Evolutionary conservation across 108 stramenopile species (phyloP).

Genomic region (Pseudonitzschia delicatissima): DNA sequence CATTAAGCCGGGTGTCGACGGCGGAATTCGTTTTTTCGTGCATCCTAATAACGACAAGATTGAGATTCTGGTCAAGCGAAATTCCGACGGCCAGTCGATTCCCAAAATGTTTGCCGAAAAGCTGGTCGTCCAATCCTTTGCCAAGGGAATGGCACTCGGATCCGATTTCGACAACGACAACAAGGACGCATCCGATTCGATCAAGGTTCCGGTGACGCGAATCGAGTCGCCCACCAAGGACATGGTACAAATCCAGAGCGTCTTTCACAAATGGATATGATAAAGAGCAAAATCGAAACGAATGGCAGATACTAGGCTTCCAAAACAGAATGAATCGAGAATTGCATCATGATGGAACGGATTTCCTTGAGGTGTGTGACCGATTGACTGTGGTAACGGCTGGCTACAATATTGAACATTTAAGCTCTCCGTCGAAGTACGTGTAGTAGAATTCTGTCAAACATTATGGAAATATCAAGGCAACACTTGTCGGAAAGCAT

Average conservation of each 20-base stretch:
- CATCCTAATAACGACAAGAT: conserved; percentile 24
- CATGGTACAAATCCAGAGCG: conserved; percentile 34
- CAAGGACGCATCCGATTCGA: conserved; percentile 3
- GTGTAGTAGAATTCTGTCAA: too few species aligned
- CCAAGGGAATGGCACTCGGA: conserved; percentile 40
- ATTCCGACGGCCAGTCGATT: conserved; percentile 62
- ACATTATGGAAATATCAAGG: too few species aligned
- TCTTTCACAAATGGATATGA: conserved; percentile 76
- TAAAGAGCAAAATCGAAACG: too few species aligned
- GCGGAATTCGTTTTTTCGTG: conserved; percentile 66
- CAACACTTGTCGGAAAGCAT: too few species aligned
- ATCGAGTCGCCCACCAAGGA: conserved; percentile 23
- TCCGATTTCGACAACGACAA: conserved; percentile 18
- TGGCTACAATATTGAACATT: too few species aligned
- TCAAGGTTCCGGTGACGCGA: neutral
- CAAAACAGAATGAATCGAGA: too few species aligned
- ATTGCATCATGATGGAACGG: too few species aligned
- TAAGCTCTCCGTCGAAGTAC: too few species aligned
- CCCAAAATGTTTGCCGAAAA: conserved; percentile 75
- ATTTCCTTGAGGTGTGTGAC: too few species aligned
- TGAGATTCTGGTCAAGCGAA: conserved; percentile 51
- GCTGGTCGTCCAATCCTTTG: conserved; percentile 50
- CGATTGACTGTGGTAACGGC: too few species aligned
- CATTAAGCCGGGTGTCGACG: conserved; percentile 66
- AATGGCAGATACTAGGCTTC: too few species aligned